These are phyloP conservation scores for Catharanthus roseus DNA, from an alignment of 257 asterid genomes.

Conservation along the genomic window DNA sequence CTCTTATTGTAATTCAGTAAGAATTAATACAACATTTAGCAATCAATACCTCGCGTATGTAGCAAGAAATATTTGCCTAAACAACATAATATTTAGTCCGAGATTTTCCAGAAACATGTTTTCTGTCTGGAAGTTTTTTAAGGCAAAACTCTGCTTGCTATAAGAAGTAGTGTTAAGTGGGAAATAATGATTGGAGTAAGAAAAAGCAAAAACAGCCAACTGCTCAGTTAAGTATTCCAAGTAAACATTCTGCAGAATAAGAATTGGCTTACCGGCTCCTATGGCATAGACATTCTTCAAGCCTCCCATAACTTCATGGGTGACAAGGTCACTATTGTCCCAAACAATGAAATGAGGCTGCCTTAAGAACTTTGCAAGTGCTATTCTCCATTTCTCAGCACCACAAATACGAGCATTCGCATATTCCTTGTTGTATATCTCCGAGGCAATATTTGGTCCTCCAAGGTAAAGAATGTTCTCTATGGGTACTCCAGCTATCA, in stretches of 20 bases:
- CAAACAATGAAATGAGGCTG: slow-evolving; percentile 85
- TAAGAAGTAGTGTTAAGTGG: not conserved
- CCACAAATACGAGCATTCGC: slow-evolving; percentile 95
- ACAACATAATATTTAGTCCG: not conserved
- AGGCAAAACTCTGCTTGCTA: not conserved
- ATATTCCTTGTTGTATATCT: slow-evolving; percentile 79
- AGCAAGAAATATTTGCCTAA: not conserved
- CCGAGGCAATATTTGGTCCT: slow-evolving; percentile 91
- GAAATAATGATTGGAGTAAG: not conserved
- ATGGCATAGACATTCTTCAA: slow-evolving; percentile 85
- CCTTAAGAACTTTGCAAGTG: slow-evolving; percentile 71
- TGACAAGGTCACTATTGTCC: slow-evolving; percentile 85
- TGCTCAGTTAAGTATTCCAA: not conserved
- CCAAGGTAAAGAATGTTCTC: slow-evolving; percentile 84
- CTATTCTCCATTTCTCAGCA: slow-evolving; percentile 67
- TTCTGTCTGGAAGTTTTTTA: not conserved
- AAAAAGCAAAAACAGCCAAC: not conserved
- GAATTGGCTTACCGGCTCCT: slow-evolving; percentile 64
- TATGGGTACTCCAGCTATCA: slow-evolving; percentile 64
- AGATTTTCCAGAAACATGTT: not conserved
- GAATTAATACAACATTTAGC: not conserved
- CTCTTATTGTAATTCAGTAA: too few relatives aligned
- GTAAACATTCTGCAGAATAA: not conserved
- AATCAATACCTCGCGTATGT: not conserved
- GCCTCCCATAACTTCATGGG: slow-evolving; percentile 97